These are phyloP conservation scores for Hypericum perforatum DNA, from an alignment of 345 rosid genomes.

Conservation along the genomic window DNA sequence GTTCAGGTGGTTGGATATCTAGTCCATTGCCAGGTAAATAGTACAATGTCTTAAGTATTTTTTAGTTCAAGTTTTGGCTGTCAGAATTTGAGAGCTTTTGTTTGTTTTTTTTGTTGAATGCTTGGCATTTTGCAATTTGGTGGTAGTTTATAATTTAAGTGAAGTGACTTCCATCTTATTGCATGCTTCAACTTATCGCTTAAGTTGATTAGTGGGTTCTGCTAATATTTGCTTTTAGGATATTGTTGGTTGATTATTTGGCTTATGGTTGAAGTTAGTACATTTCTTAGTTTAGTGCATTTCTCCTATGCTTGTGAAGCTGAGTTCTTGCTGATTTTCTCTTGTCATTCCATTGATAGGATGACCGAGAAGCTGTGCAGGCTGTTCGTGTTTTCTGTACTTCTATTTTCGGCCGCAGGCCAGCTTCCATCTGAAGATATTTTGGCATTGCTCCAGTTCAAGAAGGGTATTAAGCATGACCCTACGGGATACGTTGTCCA, in stretches of 20 bases:
- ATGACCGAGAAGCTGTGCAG: conserved; percentile 42
- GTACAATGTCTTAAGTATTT: conserved; percentile 9
- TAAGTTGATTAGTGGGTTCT: not conserved
- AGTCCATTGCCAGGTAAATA: conserved; percentile 19
- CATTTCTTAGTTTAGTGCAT: conserved; percentile 2
- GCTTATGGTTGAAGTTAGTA: conserved; percentile 10
- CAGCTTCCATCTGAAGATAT: conserved; percentile 98
- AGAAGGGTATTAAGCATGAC: conserved; percentile 91
- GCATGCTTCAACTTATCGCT: conserved; percentile 9
- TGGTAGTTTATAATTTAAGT: conserved; percentile 7
- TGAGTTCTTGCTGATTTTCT: conserved; percentile 14
- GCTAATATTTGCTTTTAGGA: conserved; percentile 3
- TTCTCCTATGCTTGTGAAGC: not conserved
- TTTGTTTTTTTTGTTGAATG: conserved; percentile 1
- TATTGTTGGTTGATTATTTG: conserved; percentile 12
- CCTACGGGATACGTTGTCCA: conserved; percentile 88
- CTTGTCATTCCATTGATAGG: conserved; percentile 8
- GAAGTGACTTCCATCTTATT: not conserved
- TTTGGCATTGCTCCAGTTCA: conserved; percentile 82
- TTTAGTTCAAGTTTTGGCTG: conserved; percentile 6
- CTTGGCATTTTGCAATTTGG: conserved; percentile 8
- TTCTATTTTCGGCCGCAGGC: conserved; percentile 48
- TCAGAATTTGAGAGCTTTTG: not conserved
- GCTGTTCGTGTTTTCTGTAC: conserved; percentile 33
- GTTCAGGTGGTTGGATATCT: conserved; percentile 9